Base-by-base conservation (phyloP, 2,329 filamentous ascomycete species). In the Fusarium brevicatenulatum region DNA sequence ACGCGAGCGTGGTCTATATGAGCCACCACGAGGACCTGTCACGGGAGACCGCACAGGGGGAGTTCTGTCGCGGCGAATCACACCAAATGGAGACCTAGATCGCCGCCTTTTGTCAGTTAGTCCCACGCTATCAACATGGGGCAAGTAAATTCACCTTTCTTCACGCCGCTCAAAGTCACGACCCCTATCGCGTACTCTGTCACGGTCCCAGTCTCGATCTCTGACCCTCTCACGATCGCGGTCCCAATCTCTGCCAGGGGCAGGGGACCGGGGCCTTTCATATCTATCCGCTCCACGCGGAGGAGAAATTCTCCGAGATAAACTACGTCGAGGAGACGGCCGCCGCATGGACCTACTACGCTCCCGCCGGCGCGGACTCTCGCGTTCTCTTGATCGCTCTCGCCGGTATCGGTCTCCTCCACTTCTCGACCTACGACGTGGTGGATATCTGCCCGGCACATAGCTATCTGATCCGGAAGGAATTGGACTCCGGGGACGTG, bases 1-100 rank as follows among this genome's bases (percentile, higher is more conserved):
- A 47, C 87, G 84, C 46, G 88, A 89, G 39, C 87, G 85, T n/a
- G 83, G 86, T 62, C 88, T 84, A 72, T 87, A 90, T 6, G 85
- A 82, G 61, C 81, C 84, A 43, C 85, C 82, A 15, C 82, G 78
- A 40, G 81, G 66, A 18, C 71, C 78, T 32, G 75, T 57, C 12
- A 77, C 76, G 25, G 80, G 77, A 4, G 77, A 78, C 56, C 77
- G 77, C 28, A 74, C 72, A 9, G 72, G 74, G 23, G 80, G 80
- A n/a, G 67, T 80, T 71, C 81, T 79, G 12, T 81, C 80, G 30
- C 80, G 83, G 34, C 81, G 84, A 25, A 63, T 59, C 40, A 66
- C 47, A 43, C 83, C 83, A 65, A 83, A 85, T 3, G 88, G 88
- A 39, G 88, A 90, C 53, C 88, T 84, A 30, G 88, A 90, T 74